Conservation (phyloP, 441 rosid species). For the Aquilaria agallochum region DNA sequence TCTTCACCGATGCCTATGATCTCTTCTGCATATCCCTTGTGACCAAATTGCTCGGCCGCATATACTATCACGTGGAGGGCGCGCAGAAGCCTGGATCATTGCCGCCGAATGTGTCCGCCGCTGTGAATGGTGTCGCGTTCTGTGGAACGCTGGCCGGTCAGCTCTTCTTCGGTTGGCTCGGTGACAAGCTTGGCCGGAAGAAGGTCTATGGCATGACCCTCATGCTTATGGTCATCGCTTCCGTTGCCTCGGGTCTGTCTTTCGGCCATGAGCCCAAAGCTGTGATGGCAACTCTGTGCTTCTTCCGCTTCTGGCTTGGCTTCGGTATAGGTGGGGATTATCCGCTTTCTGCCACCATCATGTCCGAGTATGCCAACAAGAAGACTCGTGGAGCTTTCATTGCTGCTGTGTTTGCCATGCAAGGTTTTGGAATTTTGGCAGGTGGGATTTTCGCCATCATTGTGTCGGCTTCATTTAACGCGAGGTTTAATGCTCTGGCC, state of each 20-base stretch:
- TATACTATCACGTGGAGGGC: slow-evolving; percentile 69
- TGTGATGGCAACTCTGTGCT: slow-evolving; percentile 68
- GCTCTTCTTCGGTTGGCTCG: slow-evolving; percentile 92
- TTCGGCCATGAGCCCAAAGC: slow-evolving; percentile 45
- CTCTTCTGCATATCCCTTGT: slow-evolving; percentile 76
- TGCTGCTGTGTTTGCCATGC: slow-evolving; percentile 93
- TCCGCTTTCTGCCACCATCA: slow-evolving; percentile 83
- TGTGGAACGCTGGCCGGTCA: slow-evolving; percentile 73
- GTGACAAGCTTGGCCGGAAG: slow-evolving; percentile 68
- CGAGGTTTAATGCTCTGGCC: slow-evolving; percentile 43
- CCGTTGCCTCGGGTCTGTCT: slow-evolving; percentile 67
- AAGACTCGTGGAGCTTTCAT: slow-evolving; percentile 87
- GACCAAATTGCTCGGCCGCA: slow-evolving; percentile 69
- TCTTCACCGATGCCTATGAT: slow-evolving; percentile 81
- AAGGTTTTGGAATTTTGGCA: slow-evolving; percentile 79
- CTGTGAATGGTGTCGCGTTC: slow-evolving; percentile 77
- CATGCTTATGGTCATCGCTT: slow-evolving; percentile 62
- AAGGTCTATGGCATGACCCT: slow-evolving; percentile 78
- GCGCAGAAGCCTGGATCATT: slow-evolving; percentile 56
- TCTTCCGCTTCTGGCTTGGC: slow-evolving; percentile 92
- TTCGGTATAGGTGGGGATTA: slow-evolving; percentile 90
- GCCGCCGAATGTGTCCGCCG: slow-evolving; percentile 72
- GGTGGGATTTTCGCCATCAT: slow-evolving; percentile 71
- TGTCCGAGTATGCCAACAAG: slow-evolving; percentile 86
- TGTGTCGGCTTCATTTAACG: slow-evolving; percentile 34